These are phyloP conservation scores for Neurospora sp. DNA, from an alignment of 495 filamentous ascomycete genomes.

Conservation along the genomic window DNA sequence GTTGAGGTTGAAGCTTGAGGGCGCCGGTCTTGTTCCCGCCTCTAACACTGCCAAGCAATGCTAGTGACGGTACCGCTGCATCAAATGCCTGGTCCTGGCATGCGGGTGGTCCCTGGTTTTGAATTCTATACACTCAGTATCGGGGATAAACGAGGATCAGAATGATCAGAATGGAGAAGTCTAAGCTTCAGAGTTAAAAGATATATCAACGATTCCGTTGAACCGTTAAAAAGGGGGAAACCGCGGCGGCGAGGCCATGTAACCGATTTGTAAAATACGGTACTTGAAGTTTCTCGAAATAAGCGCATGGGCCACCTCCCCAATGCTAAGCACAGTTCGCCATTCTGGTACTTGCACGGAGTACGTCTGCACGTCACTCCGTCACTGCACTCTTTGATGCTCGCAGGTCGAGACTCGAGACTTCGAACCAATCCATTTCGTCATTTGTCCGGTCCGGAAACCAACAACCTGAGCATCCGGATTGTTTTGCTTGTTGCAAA, in stretches of 20 bases:
- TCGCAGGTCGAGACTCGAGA: not conserved
- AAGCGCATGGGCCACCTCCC: not conserved
- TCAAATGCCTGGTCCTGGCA: not conserved
- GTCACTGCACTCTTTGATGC: not conserved
- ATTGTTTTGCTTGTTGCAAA: not conserved
- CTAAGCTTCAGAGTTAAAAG: too few species aligned
- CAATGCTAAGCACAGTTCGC: too few species aligned
- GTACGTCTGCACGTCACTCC: not conserved
- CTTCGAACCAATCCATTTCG: not conserved
- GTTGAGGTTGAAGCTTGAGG: not conserved
- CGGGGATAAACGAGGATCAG: too few species aligned
- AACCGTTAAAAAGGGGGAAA: not conserved
- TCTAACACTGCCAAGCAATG: not conserved
- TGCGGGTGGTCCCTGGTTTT: not conserved
- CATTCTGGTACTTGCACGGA: not conserved
- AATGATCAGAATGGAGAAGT: too few species aligned
- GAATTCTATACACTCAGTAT: too few species aligned
- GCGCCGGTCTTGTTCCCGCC: not conserved
- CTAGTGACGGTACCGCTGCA: not conserved
- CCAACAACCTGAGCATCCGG: not conserved
- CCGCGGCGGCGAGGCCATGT: not conserved
- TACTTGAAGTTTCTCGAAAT: not conserved
- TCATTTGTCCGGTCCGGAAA: not conserved
- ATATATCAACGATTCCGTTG: too few species aligned
- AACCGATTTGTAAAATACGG: not conserved